phyloP scores from a whole-genome alignment of 306 rosid species.

The Prunus mume region DNA sequence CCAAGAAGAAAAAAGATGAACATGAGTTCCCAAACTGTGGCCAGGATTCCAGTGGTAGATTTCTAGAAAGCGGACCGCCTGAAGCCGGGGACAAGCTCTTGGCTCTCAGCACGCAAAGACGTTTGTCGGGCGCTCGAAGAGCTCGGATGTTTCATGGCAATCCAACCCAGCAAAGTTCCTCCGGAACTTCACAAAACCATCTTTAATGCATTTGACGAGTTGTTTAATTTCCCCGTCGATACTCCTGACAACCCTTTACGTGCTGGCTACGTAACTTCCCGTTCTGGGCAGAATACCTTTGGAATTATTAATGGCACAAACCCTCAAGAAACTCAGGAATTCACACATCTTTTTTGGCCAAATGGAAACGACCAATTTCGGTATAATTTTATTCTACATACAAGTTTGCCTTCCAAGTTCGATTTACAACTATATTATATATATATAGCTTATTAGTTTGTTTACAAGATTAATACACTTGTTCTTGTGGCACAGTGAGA shows the following conservation, averaged over 20 bases:
- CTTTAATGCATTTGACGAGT: neutral
- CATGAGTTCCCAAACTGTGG: neutral
- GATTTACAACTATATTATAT: too few species aligned
- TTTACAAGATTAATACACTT: too few species aligned
- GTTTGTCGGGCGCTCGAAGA: conserved; percentile 26
- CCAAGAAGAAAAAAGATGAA: neutral
- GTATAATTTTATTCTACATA: neutral
- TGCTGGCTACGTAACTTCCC: conserved; percentile 1
- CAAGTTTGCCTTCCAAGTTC: too few species aligned
- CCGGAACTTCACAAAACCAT: neutral
- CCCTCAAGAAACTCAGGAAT: conserved; percentile 1
- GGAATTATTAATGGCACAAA: conserved; percentile 19
- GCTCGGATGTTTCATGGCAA: conserved; percentile 20
- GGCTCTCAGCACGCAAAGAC: conserved; percentile 13
- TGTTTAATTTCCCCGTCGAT: conserved; percentile 19
- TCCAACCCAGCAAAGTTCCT: neutral
- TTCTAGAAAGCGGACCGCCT: neutral
- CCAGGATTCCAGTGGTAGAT: neutral
- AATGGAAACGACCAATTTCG: conserved; percentile 14
- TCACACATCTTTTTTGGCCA: conserved; percentile 33
- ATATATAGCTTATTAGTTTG: neutral
- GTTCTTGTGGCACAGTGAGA: neutral
- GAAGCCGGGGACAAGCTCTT: neutral
- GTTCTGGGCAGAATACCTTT: conserved; percentile 2
- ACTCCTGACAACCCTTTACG: conserved; percentile 21